Evolutionary conservation across 768 basidiomycete species (phyloP), one percentile per base, ranked within the genome.

Genomic region (Amyloporia xantha): DNA sequence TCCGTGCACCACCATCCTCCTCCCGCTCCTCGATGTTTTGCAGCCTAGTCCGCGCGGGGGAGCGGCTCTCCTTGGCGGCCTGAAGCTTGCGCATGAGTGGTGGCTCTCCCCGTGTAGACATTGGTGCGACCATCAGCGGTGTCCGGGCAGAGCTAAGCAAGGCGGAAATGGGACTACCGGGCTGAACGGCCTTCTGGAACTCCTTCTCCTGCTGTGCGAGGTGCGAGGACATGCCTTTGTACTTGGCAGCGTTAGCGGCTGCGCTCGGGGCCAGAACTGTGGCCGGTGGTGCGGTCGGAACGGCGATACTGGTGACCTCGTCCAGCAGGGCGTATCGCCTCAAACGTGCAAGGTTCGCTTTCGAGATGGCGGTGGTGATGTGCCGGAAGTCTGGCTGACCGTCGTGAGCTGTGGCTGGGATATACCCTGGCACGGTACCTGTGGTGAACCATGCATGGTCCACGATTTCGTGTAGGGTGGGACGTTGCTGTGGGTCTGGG

Each of bases 181-280:
- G 95, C 61, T 93, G 91, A 1, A 98, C 90, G 1, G 93, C 96
- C 59, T 86, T 84, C 71, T 88, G 86, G 83, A 98, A 97, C 66
- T 98, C 96, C 64, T 86, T 85, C 77, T 99, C 96, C 62, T 91
- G 89, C 58, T 91, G 78, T 1, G 84, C 84, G 49, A 86, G 81
- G 39, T 74, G 85, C 11, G 77, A 78, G 13, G 76, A 77, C 47
- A 74, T 71, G 41, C 69, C 75, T 61, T 72, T 54, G 5, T 30
- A 74, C 37, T 53, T 56, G 41, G 41, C 38, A 26, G 43, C 42
- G 36, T 26, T 49, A 5, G 47, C 23, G 19, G 49, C 37, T 15
- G 50, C 43, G 9, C 30, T 46, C 36, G 50, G 50, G 13, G 54
- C 50, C 44, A 53, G 56, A 19, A 61, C 57, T 1, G 61, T 37